These are phyloP conservation scores for Phialemoniopsis sp. DNA, from an alignment of 2,329 filamentous ascomycete genomes.

Conservation along the genomic window DNA sequence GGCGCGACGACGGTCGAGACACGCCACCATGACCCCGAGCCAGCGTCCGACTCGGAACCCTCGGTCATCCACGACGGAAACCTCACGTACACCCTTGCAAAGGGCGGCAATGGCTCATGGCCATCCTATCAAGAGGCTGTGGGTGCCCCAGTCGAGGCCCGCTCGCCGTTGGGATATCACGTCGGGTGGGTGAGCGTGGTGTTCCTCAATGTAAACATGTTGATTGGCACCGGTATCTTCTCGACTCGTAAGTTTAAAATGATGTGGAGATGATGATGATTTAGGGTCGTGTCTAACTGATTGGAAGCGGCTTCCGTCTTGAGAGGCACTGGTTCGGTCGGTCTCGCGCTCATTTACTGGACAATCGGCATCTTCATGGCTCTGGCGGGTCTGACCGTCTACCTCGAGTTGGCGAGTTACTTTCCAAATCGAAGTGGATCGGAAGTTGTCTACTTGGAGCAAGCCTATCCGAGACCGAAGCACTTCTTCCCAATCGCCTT, in stretches of 20 bases:
- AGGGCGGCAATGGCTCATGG: slow-evolving; percentile 14
- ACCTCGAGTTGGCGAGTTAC: slow-evolving; percentile 60
- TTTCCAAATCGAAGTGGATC: slow-evolving; percentile 64
- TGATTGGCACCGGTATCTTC: slow-evolving; percentile 60
- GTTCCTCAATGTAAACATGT: slow-evolving; percentile 56
- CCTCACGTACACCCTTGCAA: slow-evolving; percentile 32
- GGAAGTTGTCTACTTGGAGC: slow-evolving; percentile 66
- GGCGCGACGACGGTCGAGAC: too few species aligned
- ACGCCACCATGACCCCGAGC: slow-evolving; percentile 1
- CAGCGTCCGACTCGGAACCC: slow-evolving; percentile 15
- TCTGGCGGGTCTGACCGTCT: slow-evolving; percentile 49
- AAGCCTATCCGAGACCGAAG: slow-evolving; percentile 59
- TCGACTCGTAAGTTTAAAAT: slow-evolving; percentile 51
- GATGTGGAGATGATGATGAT: not conserved
- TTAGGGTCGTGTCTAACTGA: not conserved
- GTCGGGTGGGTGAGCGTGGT: slow-evolving; percentile 52
- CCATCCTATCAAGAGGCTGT: slow-evolving; percentile 45
- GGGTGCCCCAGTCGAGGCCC: slow-evolving; percentile 56
- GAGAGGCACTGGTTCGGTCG: slow-evolving; percentile 55
- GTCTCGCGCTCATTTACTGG: slow-evolving; percentile 61
- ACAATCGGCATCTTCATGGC: slow-evolving; percentile 57
- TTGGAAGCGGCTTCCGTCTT: slow-evolving; percentile 52
- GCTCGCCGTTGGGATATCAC: slow-evolving; percentile 56
- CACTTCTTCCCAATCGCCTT: slow-evolving; percentile 63
- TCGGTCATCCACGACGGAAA: slow-evolving; percentile 29